Conservation (phyloP, 1,139 yeast species). For the Yamadazyma epiphylla region DNA sequence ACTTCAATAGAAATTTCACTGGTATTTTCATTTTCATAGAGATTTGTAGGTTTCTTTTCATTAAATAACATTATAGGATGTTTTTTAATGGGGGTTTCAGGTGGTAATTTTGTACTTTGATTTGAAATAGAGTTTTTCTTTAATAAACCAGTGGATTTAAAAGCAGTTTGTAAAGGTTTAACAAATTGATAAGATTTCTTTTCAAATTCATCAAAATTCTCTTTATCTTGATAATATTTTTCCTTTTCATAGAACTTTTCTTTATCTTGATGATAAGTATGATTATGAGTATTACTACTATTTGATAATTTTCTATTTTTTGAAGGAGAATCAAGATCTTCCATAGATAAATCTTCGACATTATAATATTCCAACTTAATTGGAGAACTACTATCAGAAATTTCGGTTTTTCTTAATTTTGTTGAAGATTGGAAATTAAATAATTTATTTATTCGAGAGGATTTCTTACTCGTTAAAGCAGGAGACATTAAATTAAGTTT, state of each 20-base stretch:
- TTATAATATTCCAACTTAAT: conserved; percentile 25
- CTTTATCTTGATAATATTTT: background rate
- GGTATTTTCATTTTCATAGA: conserved; percentile 12
- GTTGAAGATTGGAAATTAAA: conserved; percentile 16
- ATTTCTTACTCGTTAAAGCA: conserved; percentile 3
- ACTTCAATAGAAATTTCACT: conserved; percentile 34
- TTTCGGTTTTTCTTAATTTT: conserved; percentile 15
- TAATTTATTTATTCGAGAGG: conserved; percentile 7
- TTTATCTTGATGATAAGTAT: conserved; percentile 17
- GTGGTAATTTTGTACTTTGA: conserved; percentile 40
- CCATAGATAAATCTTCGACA: conserved; percentile 27
- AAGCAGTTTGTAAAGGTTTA: conserved; percentile 83
- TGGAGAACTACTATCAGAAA: conserved; percentile 9
- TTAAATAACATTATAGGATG: conserved; percentile 40
- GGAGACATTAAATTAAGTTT: conserved; percentile 9
- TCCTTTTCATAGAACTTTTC: background rate
- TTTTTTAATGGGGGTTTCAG: conserved; percentile 82
- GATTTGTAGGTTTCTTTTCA: conserved; percentile 11
- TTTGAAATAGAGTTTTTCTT: conserved; percentile 53
- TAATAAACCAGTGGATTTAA: conserved; percentile 68
- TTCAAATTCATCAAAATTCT: conserved; percentile 28
- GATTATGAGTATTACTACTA: conserved; percentile 13
- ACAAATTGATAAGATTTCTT: conserved; percentile 60
- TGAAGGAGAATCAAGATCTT: conserved; percentile 24
- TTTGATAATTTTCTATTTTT: conserved; percentile 29